Conservation (phyloP, 331 rosid genomes). For the Stylosanthes scabra region DNA sequence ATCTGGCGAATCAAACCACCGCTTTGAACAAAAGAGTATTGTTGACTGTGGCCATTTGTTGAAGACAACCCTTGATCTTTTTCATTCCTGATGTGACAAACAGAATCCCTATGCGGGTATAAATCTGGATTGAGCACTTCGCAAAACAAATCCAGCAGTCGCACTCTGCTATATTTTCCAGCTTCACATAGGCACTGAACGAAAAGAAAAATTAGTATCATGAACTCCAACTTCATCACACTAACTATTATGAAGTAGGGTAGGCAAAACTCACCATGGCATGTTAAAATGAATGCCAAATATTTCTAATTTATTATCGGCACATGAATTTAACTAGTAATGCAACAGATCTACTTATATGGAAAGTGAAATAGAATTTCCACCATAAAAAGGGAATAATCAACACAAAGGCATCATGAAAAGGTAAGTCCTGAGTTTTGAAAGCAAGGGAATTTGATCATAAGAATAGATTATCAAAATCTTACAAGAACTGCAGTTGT, state of each 20-base stretch:
- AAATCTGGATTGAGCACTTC: constrained; percentile 78
- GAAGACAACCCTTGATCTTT: constrained; percentile 48
- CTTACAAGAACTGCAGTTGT: constrained; percentile 71
- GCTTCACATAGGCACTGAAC: constrained; percentile 90
- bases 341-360: constrained; percentile 7
- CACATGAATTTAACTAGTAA: constrained; percentile 9
- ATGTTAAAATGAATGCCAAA: background rate
- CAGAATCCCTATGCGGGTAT: constrained; percentile 52
- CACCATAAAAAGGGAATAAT: constrained; percentile 6
- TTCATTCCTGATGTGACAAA: constrained; percentile 42
- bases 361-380: background rate
- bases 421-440: background rate
- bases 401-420: too few relatives aligned
- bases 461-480: constrained; percentile 36
- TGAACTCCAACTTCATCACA: constrained; percentile 37
- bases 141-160: constrained; percentile 78
- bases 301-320: constrained; percentile 12
- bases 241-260: constrained; percentile 8
- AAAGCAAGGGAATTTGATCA: constrained; percentile 25
- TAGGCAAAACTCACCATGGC: background rate
- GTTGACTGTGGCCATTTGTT: constrained; percentile 50
- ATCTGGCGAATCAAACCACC: constrained; percentile 60
- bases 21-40: constrained; percentile 48
- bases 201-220: constrained; percentile 34
- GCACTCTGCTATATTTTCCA: constrained; percentile 66